Base-by-base conservation (phyloP, 2,329 filamentous ascomycete genomes). In the Fusarium compactum region DNA sequence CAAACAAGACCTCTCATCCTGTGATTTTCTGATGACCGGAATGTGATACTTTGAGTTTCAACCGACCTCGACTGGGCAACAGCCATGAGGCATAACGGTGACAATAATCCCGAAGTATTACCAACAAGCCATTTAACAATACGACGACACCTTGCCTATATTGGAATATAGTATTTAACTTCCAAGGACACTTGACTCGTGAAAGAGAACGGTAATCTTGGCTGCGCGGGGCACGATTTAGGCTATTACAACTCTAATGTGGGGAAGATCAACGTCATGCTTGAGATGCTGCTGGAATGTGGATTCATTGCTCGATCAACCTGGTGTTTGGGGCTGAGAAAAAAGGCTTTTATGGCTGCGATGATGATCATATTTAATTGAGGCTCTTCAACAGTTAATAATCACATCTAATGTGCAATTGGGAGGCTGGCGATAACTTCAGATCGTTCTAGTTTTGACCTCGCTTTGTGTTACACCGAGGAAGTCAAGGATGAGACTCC, bases 41-140 rank as follows among this genome's bases (percentile, higher is more conserved):
- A 66, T 66, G 63, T 66, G 62, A 66, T 55, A n/a, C 16, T 34
- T 53, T 45, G 15, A 20, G 45, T 45, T 58, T 50, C 18, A 34
- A 45, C n/a, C 22, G 20, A 24, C 32, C 30, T 38, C 20, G 38
- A 8, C 48, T 50, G 22, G 30, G 55, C 44, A 53, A 46, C 55
- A 44, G 62, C 62, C 62, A 66, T 48, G 55, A 66, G 55, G n/a
- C n/a, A 41, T 48, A 66, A 66, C 63, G 55, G 63, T 22, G 15
- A 44, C 22, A 50, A 50, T 60, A 34, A 27, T 14, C 27, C 34
- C 9, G 48, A 61, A n/a, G n/a, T 40, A 20, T 4, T 43, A 11
- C n/a, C 24, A 64, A 4, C 22, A 16, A 27, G 30, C 32, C 22
- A 24, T n/a, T 14, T n/a, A 3, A 14, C 22, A 45, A 45, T 24